Evolutionary conservation across 768 basidiomycete species (phyloP).

Genomic region (Pisolithus sp.): DNA sequence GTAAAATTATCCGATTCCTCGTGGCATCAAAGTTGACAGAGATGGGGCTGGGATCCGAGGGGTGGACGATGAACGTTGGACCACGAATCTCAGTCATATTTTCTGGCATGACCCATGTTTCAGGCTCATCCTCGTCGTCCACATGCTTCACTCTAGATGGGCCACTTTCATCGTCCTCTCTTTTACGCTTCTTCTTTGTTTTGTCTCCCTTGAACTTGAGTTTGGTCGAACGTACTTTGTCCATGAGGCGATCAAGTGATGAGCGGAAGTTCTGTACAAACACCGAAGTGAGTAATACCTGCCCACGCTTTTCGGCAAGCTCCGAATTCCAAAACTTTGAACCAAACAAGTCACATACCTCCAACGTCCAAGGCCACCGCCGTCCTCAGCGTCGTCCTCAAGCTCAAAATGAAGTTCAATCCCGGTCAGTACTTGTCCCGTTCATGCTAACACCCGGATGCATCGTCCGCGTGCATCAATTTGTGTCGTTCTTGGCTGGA

Average conservation of each 20-base stretch:
- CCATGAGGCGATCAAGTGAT: slow-evolving; percentile 23
- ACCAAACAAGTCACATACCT: slow-evolving; percentile 31
- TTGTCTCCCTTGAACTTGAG: slow-evolving; percentile 91
- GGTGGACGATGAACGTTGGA: slow-evolving; percentile 81
- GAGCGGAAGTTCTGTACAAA: too few species aligned
- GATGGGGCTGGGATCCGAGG: slow-evolving; percentile 72
- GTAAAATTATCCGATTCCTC: slow-evolving; percentile 62
- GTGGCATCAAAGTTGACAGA: slow-evolving; percentile 76
- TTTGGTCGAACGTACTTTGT: slow-evolving; percentile 62
- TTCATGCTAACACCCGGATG: slow-evolving; percentile 13
- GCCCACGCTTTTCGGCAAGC: slow-evolving; percentile 13
- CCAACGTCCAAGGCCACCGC: slow-evolving; percentile 25
- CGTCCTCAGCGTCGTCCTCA: slow-evolving; percentile 55
- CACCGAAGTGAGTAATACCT: too few species aligned
- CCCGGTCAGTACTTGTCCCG: slow-evolving; percentile 54
- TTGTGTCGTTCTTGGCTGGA: slow-evolving; percentile 22
- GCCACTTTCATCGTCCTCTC: slow-evolving; percentile 43
- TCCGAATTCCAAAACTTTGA: slow-evolving; percentile 23
- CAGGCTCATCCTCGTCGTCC: slow-evolving; percentile 59
- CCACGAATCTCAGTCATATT: slow-evolving; percentile 70
- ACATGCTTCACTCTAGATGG: slow-evolving; percentile 40
- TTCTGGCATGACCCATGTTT: slow-evolving; percentile 77
- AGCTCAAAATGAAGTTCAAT: slow-evolving; percentile 77
- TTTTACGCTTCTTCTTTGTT: slow-evolving; percentile 73
- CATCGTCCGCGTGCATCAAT: slow-evolving; percentile 19